A percentile compares a stretch with the other conserved stretches of the same genome.
Evolutionary conservation across 163 green algal genomes (phyloP).

Genomic region (Scenedesmus sp.): DNA sequence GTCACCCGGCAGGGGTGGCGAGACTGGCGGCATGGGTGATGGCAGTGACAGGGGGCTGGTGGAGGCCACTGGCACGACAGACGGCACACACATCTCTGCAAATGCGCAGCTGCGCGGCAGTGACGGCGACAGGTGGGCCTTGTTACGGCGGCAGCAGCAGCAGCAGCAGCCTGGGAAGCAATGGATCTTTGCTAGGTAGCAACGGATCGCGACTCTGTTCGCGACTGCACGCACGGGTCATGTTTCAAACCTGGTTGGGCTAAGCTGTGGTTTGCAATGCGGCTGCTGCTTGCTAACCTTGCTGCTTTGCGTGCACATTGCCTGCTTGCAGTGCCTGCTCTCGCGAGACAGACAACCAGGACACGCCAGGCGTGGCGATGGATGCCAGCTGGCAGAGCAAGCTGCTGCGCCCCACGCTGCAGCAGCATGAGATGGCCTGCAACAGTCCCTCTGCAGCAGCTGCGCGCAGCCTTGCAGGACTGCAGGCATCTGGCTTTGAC

Average conservation of each 20-base stretch:
- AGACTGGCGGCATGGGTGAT: background rate
- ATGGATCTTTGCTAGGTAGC: background rate
- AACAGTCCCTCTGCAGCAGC: conserved; percentile 1
- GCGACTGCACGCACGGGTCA: too few species aligned
- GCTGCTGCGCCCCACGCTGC: conserved; percentile 13
- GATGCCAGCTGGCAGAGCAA: conserved; percentile 47
- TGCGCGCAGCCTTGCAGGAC: conserved; percentile 6
- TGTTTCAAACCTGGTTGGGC: too few species aligned
- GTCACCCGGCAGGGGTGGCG: background rate
- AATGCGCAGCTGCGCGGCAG: conserved; percentile 37
- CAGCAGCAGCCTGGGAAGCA: background rate
- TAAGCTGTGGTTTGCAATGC: too few species aligned
- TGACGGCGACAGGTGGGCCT: conserved; percentile 49
- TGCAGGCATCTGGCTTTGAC: conserved; percentile 27
- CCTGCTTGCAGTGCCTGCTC: conserved; percentile 46
- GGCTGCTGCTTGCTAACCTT: background rate
- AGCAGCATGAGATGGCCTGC: background rate
- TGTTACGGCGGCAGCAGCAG: background rate
- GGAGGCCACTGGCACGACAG: conserved; percentile 50
- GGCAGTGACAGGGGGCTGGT: conserved; percentile 28
- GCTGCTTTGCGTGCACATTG: background rate
- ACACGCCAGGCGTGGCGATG: background rate
- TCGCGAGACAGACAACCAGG: conserved; percentile 49
- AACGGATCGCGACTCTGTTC: background rate
- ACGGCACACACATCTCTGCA: conserved; percentile 37